A percentile compares a stretch with the other conserved stretches of the same genome.
Evolutionary conservation across 768 basidiomycete genomes (phyloP).

Genomic region (Tylopilus vinaceipallidus): DNA sequence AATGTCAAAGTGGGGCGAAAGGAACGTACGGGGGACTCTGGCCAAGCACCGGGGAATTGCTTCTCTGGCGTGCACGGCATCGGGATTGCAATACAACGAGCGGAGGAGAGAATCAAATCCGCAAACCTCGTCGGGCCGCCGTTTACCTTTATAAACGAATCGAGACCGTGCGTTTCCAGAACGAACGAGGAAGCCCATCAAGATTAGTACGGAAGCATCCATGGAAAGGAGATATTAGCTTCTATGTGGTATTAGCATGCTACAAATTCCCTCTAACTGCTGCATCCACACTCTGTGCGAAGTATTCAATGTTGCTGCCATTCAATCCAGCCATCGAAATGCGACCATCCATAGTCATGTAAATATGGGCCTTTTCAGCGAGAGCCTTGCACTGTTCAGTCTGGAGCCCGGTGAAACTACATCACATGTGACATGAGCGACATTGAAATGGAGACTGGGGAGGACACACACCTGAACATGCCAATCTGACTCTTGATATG

Average conservation of each 20-base stretch:
- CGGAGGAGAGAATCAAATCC: background rate
- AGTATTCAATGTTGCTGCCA: slow-evolving; percentile 80
- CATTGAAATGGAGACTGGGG: background rate
- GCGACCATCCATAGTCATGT: slow-evolving; percentile 92
- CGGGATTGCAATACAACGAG: slow-evolving; percentile 15
- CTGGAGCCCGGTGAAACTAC: slow-evolving; percentile 83
- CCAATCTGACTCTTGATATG: slow-evolving; percentile 96
- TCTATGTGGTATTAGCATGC: slow-evolving; percentile 29
- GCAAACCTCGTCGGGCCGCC: slow-evolving; percentile 15
- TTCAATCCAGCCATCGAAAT: slow-evolving; percentile 95
- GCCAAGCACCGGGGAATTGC: slow-evolving; percentile 25
- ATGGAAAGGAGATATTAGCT: slow-evolving; percentile 15
- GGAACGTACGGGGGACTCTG: slow-evolving; percentile 21
- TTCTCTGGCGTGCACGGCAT: slow-evolving; percentile 21
- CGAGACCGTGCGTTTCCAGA: slow-evolving; percentile 13
- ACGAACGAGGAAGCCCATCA: slow-evolving; percentile 14
- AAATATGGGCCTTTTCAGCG: slow-evolving; percentile 86
- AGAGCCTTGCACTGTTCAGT: slow-evolving; percentile 76
- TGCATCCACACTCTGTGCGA: slow-evolving; percentile 81
- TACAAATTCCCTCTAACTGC: slow-evolving; percentile 78
- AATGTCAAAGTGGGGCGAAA: background rate
- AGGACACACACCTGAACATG: slow-evolving; percentile 82
- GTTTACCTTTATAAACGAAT: slow-evolving; percentile 17
- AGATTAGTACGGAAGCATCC: slow-evolving; percentile 24
- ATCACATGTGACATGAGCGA: slow-evolving; percentile 3